phyloP scores from a whole-genome alignment of 768 basidiomycete species.

The Kwoniella europaea region DNA sequence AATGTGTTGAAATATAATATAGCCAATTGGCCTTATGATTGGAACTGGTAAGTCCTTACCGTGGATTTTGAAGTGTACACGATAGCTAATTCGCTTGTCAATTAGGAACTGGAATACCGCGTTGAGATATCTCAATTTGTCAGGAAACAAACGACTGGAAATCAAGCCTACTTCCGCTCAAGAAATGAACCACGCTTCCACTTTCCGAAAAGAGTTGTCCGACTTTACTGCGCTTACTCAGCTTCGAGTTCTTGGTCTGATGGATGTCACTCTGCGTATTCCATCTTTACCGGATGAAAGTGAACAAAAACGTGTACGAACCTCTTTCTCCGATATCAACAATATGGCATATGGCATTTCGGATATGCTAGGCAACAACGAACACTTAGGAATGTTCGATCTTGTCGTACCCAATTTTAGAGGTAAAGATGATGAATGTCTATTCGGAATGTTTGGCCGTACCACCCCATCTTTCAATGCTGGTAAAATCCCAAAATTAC shows the following conservation, averaged over 20 bases:
- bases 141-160: constrained; percentile 93
- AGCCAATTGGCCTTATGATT: constrained; percentile 97
- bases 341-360: constrained; percentile 96
- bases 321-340: constrained; percentile 83
- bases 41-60: constrained; percentile 80
- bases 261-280: constrained; percentile 83
- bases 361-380: constrained; percentile 78
- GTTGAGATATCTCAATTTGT: constrained; percentile 90
- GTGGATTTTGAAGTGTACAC: background rate
- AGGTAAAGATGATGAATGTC: constrained; percentile 73
- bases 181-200: constrained; percentile 56
- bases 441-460: constrained; percentile 96
- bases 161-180: constrained; percentile 76
- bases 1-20: constrained; percentile 96
- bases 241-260: constrained; percentile 88
- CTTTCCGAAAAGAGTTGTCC: constrained; percentile 64
- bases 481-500: constrained; percentile 72
- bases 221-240: constrained; percentile 87
- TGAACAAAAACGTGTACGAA: constrained; percentile 88
- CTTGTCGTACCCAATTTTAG: constrained; percentile 87
- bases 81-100: constrained; percentile 7
- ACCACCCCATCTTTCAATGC: constrained; percentile 63
- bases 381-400: constrained; percentile 86
- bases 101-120: constrained; percentile 93
- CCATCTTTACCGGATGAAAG: constrained; percentile 64